These are phyloP conservation scores for Imleria badia DNA, from an alignment of 768 basidiomycete genomes.

Conservation along the genomic window DNA sequence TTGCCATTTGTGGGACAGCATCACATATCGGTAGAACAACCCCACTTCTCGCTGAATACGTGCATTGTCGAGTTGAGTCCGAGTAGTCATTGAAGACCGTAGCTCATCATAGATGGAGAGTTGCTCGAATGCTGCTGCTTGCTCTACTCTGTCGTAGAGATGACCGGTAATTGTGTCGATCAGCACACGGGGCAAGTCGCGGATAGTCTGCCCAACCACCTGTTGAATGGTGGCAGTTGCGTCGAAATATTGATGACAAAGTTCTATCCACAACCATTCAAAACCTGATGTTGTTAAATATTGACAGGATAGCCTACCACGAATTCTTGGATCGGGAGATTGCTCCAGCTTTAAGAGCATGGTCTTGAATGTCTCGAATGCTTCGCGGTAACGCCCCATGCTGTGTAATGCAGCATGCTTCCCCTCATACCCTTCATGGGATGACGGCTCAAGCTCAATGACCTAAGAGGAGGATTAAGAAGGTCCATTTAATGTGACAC, in stretches of 20 bases:
- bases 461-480: not conserved
- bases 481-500: too few species aligned
- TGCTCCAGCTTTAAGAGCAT: too few species aligned
- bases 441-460: too few species aligned
- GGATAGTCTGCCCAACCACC: not conserved
- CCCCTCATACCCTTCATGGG: too few species aligned
- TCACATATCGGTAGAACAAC: too few species aligned
- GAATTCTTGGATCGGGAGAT: too few species aligned
- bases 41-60: not conserved
- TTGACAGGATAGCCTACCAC: too few species aligned
- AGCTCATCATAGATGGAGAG: slow-evolving; percentile 2
- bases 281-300: too few species aligned
- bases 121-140: slow-evolving; percentile 2
- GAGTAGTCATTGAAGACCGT: not conserved
- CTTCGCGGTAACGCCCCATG: not conserved
- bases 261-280: not conserved
- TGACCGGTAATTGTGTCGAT: slow-evolving; percentile 5
- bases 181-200: not conserved
- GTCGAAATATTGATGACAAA: not conserved
- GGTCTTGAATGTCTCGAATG: too few species aligned
- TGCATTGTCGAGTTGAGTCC: not conserved
- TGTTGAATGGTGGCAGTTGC: not conserved
- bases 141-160: not conserved
- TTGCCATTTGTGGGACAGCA: too few species aligned
- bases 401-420: not conserved